These are phyloP conservation scores for Colletotrichum spaethianum DNA, from an alignment of 2,329 filamentous ascomycete species.

Conservation along the genomic window DNA sequence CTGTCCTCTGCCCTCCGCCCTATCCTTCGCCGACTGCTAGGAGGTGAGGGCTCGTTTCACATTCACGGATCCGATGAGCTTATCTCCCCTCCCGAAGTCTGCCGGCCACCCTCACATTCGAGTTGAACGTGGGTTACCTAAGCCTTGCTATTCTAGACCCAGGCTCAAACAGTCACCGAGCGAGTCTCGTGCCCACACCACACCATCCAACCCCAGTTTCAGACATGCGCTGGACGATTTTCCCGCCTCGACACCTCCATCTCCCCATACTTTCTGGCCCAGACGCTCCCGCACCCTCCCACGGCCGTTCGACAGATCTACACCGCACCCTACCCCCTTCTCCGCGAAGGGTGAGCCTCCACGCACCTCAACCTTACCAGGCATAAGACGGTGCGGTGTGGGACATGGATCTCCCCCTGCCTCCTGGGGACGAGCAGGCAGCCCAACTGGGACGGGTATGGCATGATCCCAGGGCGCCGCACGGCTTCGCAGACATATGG, in stretches of 20 bases:
- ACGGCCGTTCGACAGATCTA: neutral
- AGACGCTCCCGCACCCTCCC: neutral
- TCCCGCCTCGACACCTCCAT: neutral
- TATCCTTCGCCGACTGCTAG: neutral
- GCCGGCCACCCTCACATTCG: neutral
- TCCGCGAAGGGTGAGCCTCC: neutral
- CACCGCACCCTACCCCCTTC: neutral
- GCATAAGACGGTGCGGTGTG: neutral
- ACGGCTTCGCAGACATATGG: neutral
- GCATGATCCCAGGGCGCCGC: neutral
- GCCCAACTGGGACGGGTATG: neutral
- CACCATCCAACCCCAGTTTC: neutral
- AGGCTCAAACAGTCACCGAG: neutral
- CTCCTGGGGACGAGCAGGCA: neutral
- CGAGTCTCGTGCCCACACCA: neutral
- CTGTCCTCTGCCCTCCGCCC: neutral
- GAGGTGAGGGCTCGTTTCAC: conserved; percentile 5
- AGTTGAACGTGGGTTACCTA: neutral
- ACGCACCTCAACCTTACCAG: neutral
- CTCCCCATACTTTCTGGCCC: conserved; percentile 5
- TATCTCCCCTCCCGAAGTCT: neutral
- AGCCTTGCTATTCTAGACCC: neutral
- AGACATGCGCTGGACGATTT: neutral
- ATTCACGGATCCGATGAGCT: conserved; percentile 6
- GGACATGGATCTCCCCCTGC: neutral